Evolutionary conservation across 371 early-diverging fungal species (phyloP).

Genomic region (Saksenaea oblongispora): DNA sequence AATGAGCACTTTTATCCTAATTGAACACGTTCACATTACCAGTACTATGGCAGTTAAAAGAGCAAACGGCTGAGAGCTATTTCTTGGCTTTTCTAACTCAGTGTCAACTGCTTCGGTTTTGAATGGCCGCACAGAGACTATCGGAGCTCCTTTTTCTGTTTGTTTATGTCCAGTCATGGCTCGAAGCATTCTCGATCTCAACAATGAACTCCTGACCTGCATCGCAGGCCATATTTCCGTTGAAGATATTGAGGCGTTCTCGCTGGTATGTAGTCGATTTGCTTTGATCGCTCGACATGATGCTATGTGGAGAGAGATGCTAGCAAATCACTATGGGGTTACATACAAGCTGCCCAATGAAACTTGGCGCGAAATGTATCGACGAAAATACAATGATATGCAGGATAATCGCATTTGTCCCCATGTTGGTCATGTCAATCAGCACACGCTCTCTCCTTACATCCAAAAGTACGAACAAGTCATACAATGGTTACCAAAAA

Average conservation of each 20-base stretch:
- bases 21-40: background rate
- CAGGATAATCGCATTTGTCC: conserved; percentile 42
- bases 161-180: conserved; percentile 2
- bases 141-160: background rate
- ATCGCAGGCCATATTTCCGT: conserved; percentile 38
- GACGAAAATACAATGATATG: conserved; percentile 35
- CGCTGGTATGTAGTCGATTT: conserved; percentile 35
- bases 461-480: conserved; percentile 35
- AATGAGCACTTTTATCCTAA: background rate
- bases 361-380: conserved; percentile 43
- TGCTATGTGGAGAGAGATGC: conserved; percentile 42
- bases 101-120: background rate
- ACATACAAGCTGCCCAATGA: conserved; percentile 42
- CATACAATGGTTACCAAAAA: conserved; percentile 37
- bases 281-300: conserved; percentile 33
- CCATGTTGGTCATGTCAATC: conserved; percentile 36
- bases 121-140: background rate
- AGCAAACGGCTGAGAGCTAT: background rate
- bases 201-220: conserved; percentile 37
- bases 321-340: conserved; percentile 39
- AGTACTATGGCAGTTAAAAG: background rate
- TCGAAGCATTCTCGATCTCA: conserved; percentile 18
- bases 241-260: conserved; percentile 27
- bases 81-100: conserved; percentile 1
- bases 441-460: conserved; percentile 32